Percentiles rank a stretch among this genome's conserved stretches.
These are phyloP conservation scores for Chaetomium tenue DNA, from an alignment of 495 filamentous ascomycete species.

Conservation along the genomic window DNA sequence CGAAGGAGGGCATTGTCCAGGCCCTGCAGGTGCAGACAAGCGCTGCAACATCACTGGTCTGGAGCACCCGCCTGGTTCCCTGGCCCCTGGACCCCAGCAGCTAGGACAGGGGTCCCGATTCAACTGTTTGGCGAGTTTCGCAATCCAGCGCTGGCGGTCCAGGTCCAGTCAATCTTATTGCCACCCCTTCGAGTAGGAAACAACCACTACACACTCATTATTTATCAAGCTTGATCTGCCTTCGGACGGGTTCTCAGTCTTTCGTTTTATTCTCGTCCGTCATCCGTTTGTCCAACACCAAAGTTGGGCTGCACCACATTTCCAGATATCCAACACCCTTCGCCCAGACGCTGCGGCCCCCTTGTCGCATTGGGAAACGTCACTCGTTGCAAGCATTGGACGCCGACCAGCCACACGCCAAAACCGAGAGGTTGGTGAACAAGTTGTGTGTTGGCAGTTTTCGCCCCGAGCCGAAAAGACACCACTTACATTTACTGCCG, in stretches of 20 bases:
- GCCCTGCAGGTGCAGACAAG: conserved; percentile 24
- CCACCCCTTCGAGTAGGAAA: conserved; percentile 14
- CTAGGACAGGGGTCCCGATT: conserved; percentile 31
- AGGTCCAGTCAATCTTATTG: conserved; percentile 25
- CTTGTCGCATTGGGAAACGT: conserved; percentile 18
- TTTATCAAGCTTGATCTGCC: conserved; percentile 24
- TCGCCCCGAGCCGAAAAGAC: conserved; percentile 10
- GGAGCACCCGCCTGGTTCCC: conserved; percentile 12
- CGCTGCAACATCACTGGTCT: conserved; percentile 29
- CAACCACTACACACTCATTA: conserved; percentile 22
- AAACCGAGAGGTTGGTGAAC: conserved; percentile 26
- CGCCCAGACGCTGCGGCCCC: neutral
- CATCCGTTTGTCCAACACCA: neutral
- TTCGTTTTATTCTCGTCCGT: conserved; percentile 15
- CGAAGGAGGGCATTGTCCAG: conserved; percentile 8
- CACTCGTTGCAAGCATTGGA: conserved; percentile 12
- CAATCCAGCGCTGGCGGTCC: conserved; percentile 20
- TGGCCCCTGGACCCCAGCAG: conserved; percentile 17
- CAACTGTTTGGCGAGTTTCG: conserved; percentile 38
- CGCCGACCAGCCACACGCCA: conserved; percentile 23
- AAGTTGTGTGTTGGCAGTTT: conserved; percentile 16
- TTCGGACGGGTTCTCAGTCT: conserved; percentile 13
- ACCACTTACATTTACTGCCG: conserved; percentile 11
- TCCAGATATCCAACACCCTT: neutral
- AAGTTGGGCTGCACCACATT: neutral